phyloP scores from a whole-genome alignment of 306 rosid species.

The Casuarina glauca region DNA sequence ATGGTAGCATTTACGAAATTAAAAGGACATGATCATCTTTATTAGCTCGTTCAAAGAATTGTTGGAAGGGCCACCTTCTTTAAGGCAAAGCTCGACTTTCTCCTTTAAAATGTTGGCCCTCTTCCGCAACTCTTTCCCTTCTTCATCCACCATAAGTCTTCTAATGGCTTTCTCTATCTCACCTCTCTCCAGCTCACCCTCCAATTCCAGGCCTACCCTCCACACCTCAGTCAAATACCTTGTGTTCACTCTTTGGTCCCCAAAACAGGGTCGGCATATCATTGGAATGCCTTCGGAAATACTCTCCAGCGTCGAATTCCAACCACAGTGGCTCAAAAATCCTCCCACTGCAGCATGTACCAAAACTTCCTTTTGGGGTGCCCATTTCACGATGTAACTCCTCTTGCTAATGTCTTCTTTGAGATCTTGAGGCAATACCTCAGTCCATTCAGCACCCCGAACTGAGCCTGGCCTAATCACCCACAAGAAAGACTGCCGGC shows the following conservation, averaged over 20 bases:
- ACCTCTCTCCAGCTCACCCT: neutral
- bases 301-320: constrained; percentile 49
- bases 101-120: neutral
- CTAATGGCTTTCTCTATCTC: constrained; percentile 1
- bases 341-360: constrained; percentile 45
- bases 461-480: constrained; percentile 30
- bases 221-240: constrained; percentile 40
- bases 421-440: constrained; percentile 21
- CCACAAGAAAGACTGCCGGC: constrained; percentile 48
- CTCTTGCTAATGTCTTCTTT: constrained; percentile 13
- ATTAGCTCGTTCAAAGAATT: neutral
- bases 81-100: neutral
- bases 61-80: neutral
- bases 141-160: neutral
- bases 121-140: constrained; percentile 3
- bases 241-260: constrained; percentile 42
- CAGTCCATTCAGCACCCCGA: constrained; percentile 12
- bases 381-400: constrained; percentile 45
- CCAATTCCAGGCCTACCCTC: constrained; percentile 31
- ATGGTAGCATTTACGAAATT: neutral
- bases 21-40: constrained; percentile 4
- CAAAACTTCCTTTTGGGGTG: constrained; percentile 45
- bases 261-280: constrained; percentile 44
- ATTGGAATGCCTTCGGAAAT: constrained; percentile 46
- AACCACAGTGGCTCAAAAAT: constrained; percentile 55